Base-by-base conservation (phyloP, 768 basidiomycete species). In the Cubamyces lactineus region DNA sequence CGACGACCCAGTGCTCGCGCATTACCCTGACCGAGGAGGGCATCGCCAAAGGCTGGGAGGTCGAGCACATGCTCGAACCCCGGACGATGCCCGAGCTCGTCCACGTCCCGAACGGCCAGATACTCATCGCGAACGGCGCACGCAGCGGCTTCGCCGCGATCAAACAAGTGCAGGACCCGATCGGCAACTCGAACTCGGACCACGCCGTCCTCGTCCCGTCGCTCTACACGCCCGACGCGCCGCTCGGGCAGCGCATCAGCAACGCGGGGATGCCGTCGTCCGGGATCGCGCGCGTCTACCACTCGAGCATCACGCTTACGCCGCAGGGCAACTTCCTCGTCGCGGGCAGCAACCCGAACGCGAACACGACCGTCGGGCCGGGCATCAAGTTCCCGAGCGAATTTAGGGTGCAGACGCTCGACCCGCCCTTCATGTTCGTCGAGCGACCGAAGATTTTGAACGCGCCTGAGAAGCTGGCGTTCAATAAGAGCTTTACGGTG, bases 381-480 rank as follows among this genome's bases (percentile, higher is more conserved):
- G 59, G 53, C 66, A 68, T 84, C 42, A 78, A 78, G 71, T 95
- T 89, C 72, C 86, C 87, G 40, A 94, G 92, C 21, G 92, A 96
- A 72, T 96, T 96, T 72, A 80, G 93, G 50, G 89, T 94, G 34
- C 95, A 97, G 72, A 87, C 88, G 81, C 80, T 96, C 67, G 81
- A 80, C 62, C 96, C 96, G 0, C 90, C 91, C 38, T 98, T 96
- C 71, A 86, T 91, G 84, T 71, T 73, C n/a, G 75, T 75, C 64
- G 69, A 80, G 15, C 81, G 93, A 40, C 94, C 90, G 9, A 70
- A 74, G 54, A 79, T 88, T 41, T 46, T 70, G 12, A 48, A 38
- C 38, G 64, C 11, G 74, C 82, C 58, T 7, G 65, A 71, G 34
- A 74, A 68, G 47, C 68, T 90, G 12, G 68, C 71, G 12, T 85